Evolutionary conservation across 371 early-diverging fungal genomes (phyloP).

Genomic region (Rhizopus microsporus): DNA sequence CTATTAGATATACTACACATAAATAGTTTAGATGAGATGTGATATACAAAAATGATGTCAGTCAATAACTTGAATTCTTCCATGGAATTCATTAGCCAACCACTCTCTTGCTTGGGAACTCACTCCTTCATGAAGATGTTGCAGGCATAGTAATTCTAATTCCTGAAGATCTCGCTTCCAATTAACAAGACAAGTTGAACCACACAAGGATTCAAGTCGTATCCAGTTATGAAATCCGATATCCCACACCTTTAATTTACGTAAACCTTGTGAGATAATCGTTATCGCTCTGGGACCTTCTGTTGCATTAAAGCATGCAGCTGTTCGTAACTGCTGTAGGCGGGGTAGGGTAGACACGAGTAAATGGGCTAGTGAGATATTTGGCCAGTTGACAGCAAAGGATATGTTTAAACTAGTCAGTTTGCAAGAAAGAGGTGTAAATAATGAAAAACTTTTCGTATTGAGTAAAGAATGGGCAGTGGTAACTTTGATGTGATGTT

Average conservation of each 20-base stretch:
- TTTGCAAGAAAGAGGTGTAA: conserved; percentile 18
- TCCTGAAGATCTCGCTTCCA: conserved; percentile 16
- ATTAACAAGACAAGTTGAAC: conserved; percentile 4
- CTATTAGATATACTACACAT: too few species aligned
- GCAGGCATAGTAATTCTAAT: background rate
- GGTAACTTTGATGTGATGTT: background rate
- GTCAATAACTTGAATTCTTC: background rate
- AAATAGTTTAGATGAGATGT: too few species aligned
- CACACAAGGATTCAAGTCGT: conserved; percentile 10
- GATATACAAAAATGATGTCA: background rate
- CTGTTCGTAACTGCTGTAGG: conserved; percentile 21
- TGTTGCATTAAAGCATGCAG: conserved; percentile 16
- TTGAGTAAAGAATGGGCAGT: background rate
- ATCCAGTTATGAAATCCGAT: conserved; percentile 37
- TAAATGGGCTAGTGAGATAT: conserved; percentile 19
- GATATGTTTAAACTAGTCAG: conserved; percentile 25
- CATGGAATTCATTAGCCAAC: background rate
- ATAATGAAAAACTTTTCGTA: background rate
- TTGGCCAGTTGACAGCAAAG: conserved; percentile 20
- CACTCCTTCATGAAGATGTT: background rate
- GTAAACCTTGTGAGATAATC: conserved; percentile 24
- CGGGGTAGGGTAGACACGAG: conserved; percentile 23
- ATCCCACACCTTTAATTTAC: conserved; percentile 27
- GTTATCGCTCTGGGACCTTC: conserved; percentile 23
- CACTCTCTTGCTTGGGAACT: background rate